Conservation (phyloP, 495 filamentous ascomycete species). For the Neurospora sublineolata region DNA sequence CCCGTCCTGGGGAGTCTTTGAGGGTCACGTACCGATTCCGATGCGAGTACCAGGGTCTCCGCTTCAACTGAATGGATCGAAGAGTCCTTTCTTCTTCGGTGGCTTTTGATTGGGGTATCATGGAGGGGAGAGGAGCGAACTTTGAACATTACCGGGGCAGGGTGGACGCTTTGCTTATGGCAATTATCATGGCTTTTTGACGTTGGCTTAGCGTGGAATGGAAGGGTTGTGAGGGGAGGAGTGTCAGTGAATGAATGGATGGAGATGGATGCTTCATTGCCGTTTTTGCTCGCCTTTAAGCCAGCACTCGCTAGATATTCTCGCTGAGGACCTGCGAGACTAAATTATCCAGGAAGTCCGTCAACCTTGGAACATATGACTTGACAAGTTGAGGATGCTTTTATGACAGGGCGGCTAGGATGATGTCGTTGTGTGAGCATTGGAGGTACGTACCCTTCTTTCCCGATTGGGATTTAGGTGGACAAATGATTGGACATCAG, state of each 20-base stretch:
- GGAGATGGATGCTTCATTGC: neutral
- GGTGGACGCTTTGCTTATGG: neutral
- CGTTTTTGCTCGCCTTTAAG: neutral
- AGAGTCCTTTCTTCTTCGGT: neutral
- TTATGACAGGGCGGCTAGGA: neutral
- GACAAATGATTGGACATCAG: neutral
- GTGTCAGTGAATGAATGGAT: neutral
- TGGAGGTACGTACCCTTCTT: neutral
- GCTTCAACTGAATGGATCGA: neutral
- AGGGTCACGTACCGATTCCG: slow-evolving; percentile 52
- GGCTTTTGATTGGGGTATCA: neutral
- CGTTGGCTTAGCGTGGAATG: neutral
- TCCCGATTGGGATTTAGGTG: neutral
- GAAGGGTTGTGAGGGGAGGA: neutral
- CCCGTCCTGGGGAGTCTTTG: slow-evolving; percentile 37
- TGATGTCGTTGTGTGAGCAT: neutral
- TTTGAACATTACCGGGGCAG: neutral
- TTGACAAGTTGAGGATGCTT: neutral
- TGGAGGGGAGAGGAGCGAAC: neutral
- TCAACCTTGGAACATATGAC: neutral
- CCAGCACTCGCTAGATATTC: neutral
- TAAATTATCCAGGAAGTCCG: neutral
- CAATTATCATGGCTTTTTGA: neutral
- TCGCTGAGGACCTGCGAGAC: neutral
- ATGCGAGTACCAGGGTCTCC: slow-evolving; percentile 49